phyloP scores from a whole-genome alignment of 73 alveolate genomes.

The Diophrys sp. region DNA sequence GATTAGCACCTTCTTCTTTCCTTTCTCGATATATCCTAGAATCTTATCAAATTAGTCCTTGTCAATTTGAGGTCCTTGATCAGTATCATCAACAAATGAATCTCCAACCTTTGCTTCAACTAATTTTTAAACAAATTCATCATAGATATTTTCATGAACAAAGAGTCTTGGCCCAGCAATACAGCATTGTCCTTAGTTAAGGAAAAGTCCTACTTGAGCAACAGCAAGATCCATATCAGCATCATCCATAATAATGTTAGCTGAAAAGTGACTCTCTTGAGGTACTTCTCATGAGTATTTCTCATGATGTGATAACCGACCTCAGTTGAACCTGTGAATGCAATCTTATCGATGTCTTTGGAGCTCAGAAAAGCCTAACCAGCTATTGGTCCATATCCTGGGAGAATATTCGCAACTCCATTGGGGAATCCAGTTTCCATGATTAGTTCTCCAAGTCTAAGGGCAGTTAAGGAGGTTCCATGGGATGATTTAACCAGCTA shows the following conservation, averaged over 20 bases:
- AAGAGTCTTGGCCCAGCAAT: conserved; percentile 57
- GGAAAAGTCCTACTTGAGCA: no score
- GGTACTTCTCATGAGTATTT: conserved; percentile 64
- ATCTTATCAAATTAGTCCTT: conserved; percentile 67
- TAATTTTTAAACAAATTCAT: conserved; percentile 74
- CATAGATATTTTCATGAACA: conserved; percentile 88
- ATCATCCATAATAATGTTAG: no score
- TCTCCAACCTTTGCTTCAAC: conserved; percentile 73
- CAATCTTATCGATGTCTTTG: conserved; percentile 68
- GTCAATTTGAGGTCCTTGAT: conserved; percentile 84
- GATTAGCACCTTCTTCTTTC: conserved; percentile 83
- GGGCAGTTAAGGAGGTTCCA: conserved; percentile 90
- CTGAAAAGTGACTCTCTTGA: conserved; percentile 83
- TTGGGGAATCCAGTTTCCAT: conserved; percentile 80
- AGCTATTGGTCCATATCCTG: conserved; percentile 75
- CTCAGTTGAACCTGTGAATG: conserved; percentile 94
- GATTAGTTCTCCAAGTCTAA: conserved; percentile 72
- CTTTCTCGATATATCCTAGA: conserved; percentile 70
- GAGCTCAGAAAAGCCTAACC: conserved; percentile 71
- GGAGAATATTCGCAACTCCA: conserved; percentile 82
- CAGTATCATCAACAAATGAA: conserved; percentile 68
- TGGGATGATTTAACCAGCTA: conserved; percentile 87
- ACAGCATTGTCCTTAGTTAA: conserved; percentile 1
- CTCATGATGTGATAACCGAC: conserved; percentile 77
- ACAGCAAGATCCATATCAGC: no score